Conservation (phyloP, 495 filamentous ascomycete genomes). For the Neurospora sp. region DNA sequence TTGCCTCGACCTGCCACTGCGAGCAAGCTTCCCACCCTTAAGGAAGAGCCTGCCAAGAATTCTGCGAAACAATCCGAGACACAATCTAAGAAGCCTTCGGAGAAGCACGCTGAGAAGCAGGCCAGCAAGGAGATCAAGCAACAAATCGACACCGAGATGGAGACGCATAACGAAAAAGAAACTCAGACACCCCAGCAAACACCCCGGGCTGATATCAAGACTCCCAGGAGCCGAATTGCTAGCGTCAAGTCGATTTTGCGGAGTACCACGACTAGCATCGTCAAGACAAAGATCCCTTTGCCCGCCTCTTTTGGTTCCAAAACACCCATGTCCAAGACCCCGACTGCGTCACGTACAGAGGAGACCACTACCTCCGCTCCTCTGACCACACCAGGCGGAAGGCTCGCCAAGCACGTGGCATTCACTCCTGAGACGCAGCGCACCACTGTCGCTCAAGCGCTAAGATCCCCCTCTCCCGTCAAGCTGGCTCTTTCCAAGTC, state of each 20-base stretch:
- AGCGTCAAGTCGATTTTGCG: conserved; percentile 41
- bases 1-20: conserved; percentile 29
- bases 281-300: conserved; percentile 30
- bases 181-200: conserved; percentile 12
- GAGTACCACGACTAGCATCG: conserved; percentile 26
- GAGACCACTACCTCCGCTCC: conserved; percentile 35
- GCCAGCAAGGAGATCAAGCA: neutral
- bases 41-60: conserved; percentile 7
- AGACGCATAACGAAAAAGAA: neutral
- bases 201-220: conserved; percentile 20
- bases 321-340: conserved; percentile 15
- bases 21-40: conserved; percentile 17
- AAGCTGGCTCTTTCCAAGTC: conserved; percentile 37
- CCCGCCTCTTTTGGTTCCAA: conserved; percentile 26
- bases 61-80: neutral
- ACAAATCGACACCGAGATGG: neutral
- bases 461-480: conserved; percentile 35
- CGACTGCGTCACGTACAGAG: conserved; percentile 29
- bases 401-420: conserved; percentile 31
- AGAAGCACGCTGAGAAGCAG: conserved; percentile 8
- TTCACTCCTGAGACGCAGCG: conserved; percentile 39
- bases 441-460: conserved; percentile 23
- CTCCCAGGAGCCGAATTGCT: conserved; percentile 33
- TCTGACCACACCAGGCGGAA: conserved; percentile 38
- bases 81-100: neutral